phyloP scores from a whole-genome alignment of 805 yeast species.

The Metschnikowia koreensis region DNA sequence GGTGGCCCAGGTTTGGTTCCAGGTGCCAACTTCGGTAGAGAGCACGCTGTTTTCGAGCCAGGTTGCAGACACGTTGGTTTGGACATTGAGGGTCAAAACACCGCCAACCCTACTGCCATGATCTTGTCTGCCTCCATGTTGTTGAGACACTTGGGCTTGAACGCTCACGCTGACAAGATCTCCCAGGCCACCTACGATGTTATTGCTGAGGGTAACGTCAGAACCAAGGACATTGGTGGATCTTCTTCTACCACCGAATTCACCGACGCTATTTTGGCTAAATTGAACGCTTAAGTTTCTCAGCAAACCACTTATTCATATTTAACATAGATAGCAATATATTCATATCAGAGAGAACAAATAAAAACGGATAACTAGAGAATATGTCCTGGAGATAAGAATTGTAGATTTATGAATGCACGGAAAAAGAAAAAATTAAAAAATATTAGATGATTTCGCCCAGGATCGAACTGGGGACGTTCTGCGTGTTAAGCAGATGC shows the following conservation, averaged over 20 bases:
- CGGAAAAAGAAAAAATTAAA: constrained; percentile 22
- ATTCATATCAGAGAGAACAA: neutral
- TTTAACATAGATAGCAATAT: constrained; percentile 13
- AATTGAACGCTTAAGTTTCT: constrained; percentile 43
- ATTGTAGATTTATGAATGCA: neutral
- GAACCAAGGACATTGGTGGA: constrained; percentile 94
- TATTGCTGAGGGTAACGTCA: constrained; percentile 79
- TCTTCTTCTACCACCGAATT: constrained; percentile 85
- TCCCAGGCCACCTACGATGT: constrained; percentile 87
- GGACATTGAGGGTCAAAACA: constrained; percentile 90
- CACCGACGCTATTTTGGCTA: constrained; percentile 83
- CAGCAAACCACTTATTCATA: constrained; percentile 1
- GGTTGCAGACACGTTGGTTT: constrained; percentile 99
- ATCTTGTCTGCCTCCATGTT: constrained; percentile 85
- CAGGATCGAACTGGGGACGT: constrained; percentile 28
- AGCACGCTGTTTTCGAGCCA: constrained; percentile 96
- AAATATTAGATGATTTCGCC: constrained; percentile 75
- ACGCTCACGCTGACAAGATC: constrained; percentile 79
- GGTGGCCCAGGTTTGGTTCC: constrained; percentile 99
- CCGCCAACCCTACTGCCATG: constrained; percentile 98
- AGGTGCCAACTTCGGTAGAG: constrained; percentile 98
- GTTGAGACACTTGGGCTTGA: constrained; percentile 93
- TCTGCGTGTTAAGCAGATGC: constrained; percentile 28
- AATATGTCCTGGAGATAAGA: neutral
- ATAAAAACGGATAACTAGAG: neutral